Conservation (phyloP, 345 rosid species). For the Hibiscus syriacus region DNA sequence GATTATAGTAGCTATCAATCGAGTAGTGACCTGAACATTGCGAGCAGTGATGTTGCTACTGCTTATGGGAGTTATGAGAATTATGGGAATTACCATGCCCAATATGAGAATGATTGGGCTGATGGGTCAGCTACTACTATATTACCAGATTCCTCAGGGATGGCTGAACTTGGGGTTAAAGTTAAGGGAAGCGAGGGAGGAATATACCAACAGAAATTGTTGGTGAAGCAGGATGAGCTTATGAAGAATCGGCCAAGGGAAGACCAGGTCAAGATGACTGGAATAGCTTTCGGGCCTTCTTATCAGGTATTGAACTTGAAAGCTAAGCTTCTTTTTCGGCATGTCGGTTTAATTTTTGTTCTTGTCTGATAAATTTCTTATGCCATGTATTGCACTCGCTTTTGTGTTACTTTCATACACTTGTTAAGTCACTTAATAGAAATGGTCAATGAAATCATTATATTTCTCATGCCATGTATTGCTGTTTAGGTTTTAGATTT, state of each 20-base stretch:
- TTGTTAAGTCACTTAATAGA: neutral
- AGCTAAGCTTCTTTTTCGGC: neutral
- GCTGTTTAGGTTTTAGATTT: neutral
- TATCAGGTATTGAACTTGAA: slow-evolving; percentile 50
- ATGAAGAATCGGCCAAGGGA: slow-evolving; percentile 89
- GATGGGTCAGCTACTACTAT: slow-evolving; percentile 21
- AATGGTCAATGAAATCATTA: neutral
- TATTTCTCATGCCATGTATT: neutral
- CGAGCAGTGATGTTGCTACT: slow-evolving; percentile 18
- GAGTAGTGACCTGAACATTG: slow-evolving; percentile 23
- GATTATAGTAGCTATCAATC: slow-evolving; percentile 23
- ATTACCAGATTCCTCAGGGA: slow-evolving; percentile 23
- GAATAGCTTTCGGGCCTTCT: slow-evolving; percentile 92
- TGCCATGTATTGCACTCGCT: neutral
- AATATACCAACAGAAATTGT: slow-evolving; percentile 58
- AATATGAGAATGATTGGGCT: slow-evolving; percentile 30
- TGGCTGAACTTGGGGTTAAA: slow-evolving; percentile 29
- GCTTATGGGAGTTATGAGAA: slow-evolving; percentile 31
- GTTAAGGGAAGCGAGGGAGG: slow-evolving; percentile 67
- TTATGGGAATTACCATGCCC: slow-evolving; percentile 22
- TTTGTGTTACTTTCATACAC: neutral
- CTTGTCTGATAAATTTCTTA: neutral
- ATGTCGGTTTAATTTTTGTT: neutral
- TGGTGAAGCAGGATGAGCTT: slow-evolving; percentile 90
- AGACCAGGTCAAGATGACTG: slow-evolving; percentile 79